Evolutionary conservation across 495 filamentous ascomycete species (phyloP), one percentile per base, ranked within the genome.

Genomic region (Immersiella caudata): DNA sequence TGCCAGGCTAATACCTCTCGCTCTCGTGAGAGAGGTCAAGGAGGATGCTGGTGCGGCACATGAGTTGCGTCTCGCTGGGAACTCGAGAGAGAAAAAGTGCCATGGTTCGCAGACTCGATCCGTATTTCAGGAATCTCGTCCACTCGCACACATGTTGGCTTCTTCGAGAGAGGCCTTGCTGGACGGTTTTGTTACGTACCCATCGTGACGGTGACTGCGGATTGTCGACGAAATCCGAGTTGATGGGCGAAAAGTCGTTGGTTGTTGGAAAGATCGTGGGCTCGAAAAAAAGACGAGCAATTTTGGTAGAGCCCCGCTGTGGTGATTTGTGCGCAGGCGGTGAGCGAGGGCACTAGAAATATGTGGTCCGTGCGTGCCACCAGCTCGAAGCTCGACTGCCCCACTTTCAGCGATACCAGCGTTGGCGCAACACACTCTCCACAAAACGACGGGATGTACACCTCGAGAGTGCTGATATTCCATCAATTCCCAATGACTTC

Each of bases 181-280:
- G 40, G 14, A 46, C 40, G 40, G 40, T 46, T 46, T 46, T 4
- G 56, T 70, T 72, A 83, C 81, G 76, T 83, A 83, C 81, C 81
- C 81, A 83, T 83, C 80, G 76, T 83, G 77, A 77, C 76, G 78
- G 71, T 78, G 76, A 74, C 77, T 77, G 71, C 46, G 67, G 75
- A 77, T 76, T 75, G 76, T 68, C 70, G 70, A 70, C 70, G 67
- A 76, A 76, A 78, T 73, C 73, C 69, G 63, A 65, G 75, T 78
- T 76, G 75, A 77, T 77, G 76, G 73, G 74, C 69, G 70, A 70
- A 68, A 57, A 67, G 71, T 75, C 68, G 75, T 74, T 76, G 74
- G 75, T 76, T 71, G 75, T 75, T 76, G 64, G 67, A 52, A 73
- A 67, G 65, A 60, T 46, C 50, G 56, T 67, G 70, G 65, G 60